Evolutionary conservation across 2,329 filamentous ascomycete genomes (phyloP).

Genomic region (Dothistroma pini): DNA sequence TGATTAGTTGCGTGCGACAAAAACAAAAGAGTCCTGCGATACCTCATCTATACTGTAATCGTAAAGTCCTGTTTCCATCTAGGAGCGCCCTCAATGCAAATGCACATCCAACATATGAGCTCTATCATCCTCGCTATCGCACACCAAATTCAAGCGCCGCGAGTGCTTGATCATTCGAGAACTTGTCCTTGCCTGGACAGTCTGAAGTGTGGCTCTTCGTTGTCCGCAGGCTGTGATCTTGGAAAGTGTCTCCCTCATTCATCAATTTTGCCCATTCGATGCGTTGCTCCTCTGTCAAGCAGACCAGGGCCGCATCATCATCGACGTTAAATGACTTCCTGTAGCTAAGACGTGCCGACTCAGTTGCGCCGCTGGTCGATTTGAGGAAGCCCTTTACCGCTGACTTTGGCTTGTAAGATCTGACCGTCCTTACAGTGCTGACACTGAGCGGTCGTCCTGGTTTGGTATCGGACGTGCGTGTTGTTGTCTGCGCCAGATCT

Average conservation of each 20-base stretch:
- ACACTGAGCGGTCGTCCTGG: conserved; percentile 22
- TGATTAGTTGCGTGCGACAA: not conserved
- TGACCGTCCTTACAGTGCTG: conserved; percentile 18
- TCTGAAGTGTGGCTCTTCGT: conserved; percentile 8
- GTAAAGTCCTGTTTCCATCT: not conserved
- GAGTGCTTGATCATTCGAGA: conserved; percentile 26
- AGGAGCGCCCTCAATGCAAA: not conserved
- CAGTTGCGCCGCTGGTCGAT: conserved; percentile 23
- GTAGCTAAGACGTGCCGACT: conserved; percentile 19
- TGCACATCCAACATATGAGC: conserved; percentile 9
- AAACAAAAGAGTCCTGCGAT: not conserved
- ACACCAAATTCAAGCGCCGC: conserved; percentile 29
- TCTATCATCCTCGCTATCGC: conserved; percentile 22
- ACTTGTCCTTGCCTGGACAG: conserved; percentile 8
- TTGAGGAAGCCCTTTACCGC: conserved; percentile 27
- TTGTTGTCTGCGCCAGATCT: conserved; percentile 4
- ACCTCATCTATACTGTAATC: not conserved
- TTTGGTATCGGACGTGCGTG: conserved; percentile 1
- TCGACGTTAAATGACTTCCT: conserved; percentile 21
- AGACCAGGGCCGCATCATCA: conserved; percentile 23
- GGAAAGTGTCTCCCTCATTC: conserved; percentile 11
- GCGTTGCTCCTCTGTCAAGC: conserved; percentile 28
- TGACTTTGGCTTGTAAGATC: conserved; percentile 23
- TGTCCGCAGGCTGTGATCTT: conserved; percentile 11
- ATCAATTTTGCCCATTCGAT: conserved; percentile 29